phyloP scores from a whole-genome alignment of 225 moss, liverwort and hornwort species.

The Pleurozium schreberi region DNA sequence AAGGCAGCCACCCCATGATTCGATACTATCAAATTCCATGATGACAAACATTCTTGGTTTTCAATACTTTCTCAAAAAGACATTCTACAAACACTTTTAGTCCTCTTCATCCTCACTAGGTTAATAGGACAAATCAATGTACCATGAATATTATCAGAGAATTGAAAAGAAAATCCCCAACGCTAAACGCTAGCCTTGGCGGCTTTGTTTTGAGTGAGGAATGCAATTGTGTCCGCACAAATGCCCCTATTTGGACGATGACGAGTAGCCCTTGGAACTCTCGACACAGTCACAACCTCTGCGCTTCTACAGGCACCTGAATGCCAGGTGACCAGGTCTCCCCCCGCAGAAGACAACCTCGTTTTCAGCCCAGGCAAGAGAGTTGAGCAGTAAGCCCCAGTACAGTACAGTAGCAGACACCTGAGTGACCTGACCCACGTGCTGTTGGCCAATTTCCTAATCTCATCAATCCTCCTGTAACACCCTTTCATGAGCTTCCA shows the following conservation, averaged over 20 bases:
- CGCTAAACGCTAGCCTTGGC: too few relatives aligned
- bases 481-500: not conserved
- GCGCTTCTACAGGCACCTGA: not conserved
- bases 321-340: too few relatives aligned
- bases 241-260: too few relatives aligned
- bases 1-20: too few relatives aligned
- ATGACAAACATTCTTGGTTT: too few relatives aligned
- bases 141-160: too few relatives aligned
- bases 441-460: not conserved
- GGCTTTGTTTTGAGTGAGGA: not conserved
- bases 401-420: not conserved
- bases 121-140: not conserved
- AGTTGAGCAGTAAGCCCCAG: not conserved
- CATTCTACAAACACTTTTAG: not conserved
- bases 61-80: too few relatives aligned
- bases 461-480: not conserved
- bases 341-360: not conserved
- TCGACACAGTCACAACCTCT: not conserved
- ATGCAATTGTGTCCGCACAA: too few relatives aligned
- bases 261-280: not conserved
- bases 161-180: not conserved
- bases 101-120: not conserved
- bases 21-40: rapidly evolving
- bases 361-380: not conserved
- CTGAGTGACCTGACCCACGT: not conserved